Evolutionary conservation across 2,329 filamentous ascomycete species (phyloP).

Genomic region (Exutisphaerella laricina): DNA sequence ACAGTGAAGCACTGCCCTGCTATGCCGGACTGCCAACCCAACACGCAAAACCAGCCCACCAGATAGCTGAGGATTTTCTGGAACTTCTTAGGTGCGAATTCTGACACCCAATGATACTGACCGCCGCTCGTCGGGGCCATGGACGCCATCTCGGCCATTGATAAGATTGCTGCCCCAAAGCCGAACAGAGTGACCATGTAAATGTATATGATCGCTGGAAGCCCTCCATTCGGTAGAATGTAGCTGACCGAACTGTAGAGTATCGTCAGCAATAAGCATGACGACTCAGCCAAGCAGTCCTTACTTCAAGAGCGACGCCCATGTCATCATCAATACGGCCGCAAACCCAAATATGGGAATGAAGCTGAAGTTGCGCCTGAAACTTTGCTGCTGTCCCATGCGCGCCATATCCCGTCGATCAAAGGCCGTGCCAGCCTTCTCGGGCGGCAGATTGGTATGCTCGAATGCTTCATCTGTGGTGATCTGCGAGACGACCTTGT

Average conservation of each 20-base stretch:
- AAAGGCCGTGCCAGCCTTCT: constrained; percentile 18
- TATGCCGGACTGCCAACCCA: constrained; percentile 37
- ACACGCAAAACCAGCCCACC: constrained; percentile 38
- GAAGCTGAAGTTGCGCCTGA: constrained; percentile 19
- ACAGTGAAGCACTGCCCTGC: constrained; percentile 42
- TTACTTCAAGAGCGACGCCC: constrained; percentile 21
- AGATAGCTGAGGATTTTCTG: constrained; percentile 42
- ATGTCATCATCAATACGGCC: constrained; percentile 29
- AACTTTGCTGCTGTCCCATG: constrained; percentile 22
- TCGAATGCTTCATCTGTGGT: constrained; percentile 14
- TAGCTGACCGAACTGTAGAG: constrained; percentile 20
- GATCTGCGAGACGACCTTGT: constrained; percentile 12
- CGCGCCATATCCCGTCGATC: constrained; percentile 20
- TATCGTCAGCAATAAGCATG: background rate
- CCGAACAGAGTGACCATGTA: constrained; percentile 21
- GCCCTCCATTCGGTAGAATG: constrained; percentile 25
- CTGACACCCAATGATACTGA: constrained; percentile 31
- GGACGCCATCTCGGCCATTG: constrained; percentile 24
- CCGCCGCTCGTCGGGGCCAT: constrained; percentile 36
- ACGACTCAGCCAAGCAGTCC: background rate
- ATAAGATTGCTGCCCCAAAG: constrained; percentile 19
- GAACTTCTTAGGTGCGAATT: constrained; percentile 38
- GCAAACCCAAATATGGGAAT: constrained; percentile 28
- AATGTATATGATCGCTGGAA: constrained; percentile 25
- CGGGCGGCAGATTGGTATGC: constrained; percentile 15